Evolutionary conservation across 129 eudicot species (phyloP), one percentile per base, ranked within the genome.

Genomic region (Pseudognaphalium luteoalbum): DNA sequence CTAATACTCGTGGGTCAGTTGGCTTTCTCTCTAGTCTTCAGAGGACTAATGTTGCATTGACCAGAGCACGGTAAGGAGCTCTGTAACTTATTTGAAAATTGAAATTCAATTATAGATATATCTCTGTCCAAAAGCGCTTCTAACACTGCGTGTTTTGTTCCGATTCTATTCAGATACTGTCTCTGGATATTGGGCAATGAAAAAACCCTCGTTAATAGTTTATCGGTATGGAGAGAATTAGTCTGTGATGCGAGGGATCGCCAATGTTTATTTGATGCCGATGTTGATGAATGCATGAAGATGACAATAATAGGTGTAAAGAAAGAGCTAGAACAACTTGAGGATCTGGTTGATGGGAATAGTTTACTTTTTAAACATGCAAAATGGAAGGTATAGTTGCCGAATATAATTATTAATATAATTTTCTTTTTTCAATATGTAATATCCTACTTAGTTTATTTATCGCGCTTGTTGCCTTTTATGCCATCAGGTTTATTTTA

Each of bases 181-280:
- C 81, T 88, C 37, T 88, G 93, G 93, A 83, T 88, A 20, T 56
- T 88, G 71, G 93, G 93, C n/a, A 62, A 81, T 79, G 90, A 71
- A 64, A 73, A 73, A 44, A 83, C 93, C 4, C 71, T 88, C 8
- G 44, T 52, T 28, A 63, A 34, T 25, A 82, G 78, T 42, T 81
- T 77, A 10, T 78, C 92, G 35, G 22, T 75, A 35, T 88, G 93
- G 93, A 66, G 75, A 81, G 77, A 39, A 11, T 4, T 88, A 29
- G 44, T 88, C 10, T 70, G n/a, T 39, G 85, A 88, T 85, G 89
- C 90, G 5, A 80, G 79, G 81, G 22, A 57, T 41, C 86, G 91
- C 12, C 62, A 52, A 7, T 86, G 89, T 76, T 81, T 86, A 50
- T 86, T 78, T 67, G 42, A 82, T 86, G 87, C 91, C 20, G 87